Evolutionary conservation across 768 basidiomycete genomes (phyloP).

Genomic region (Suillus paluster): DNA sequence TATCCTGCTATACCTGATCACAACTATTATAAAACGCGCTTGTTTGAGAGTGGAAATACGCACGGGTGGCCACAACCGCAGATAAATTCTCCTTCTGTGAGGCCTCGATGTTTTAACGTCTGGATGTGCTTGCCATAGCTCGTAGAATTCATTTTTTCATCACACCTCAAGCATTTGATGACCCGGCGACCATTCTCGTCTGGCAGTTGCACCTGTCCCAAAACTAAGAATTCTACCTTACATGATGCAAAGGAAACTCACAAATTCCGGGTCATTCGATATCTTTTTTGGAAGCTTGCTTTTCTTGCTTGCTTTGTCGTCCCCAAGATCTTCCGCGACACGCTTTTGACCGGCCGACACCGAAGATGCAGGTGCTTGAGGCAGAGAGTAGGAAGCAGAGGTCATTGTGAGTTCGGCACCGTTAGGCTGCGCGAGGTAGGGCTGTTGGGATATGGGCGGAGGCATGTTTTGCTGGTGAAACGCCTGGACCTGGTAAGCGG

Average conservation of each 20-base stretch:
- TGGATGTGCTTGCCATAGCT: neutral
- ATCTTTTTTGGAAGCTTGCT: no score
- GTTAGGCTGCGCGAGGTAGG: neutral
- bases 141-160: neutral
- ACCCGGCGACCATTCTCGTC: neutral
- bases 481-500: no score
- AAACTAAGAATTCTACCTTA: neutral
- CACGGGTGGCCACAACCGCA: no score
- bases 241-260: neutral
- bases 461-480: no score
- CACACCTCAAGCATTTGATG: neutral
- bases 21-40: no score
- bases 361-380: neutral
- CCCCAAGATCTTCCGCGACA: no score
- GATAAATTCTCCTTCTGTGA: neutral
- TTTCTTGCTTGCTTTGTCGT: neutral
- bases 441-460: neutral
- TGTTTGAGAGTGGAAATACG: no score
- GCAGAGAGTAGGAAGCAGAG: neutral
- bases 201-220: neutral
- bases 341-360: neutral
- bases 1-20: no score
- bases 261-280: neutral
- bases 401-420: neutral
- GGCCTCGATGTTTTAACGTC: neutral